Evolutionary conservation across 139 green algal species (phyloP), one percentile per base, ranked within the genome.

Genomic region (Chlamydomonas sp.): DNA sequence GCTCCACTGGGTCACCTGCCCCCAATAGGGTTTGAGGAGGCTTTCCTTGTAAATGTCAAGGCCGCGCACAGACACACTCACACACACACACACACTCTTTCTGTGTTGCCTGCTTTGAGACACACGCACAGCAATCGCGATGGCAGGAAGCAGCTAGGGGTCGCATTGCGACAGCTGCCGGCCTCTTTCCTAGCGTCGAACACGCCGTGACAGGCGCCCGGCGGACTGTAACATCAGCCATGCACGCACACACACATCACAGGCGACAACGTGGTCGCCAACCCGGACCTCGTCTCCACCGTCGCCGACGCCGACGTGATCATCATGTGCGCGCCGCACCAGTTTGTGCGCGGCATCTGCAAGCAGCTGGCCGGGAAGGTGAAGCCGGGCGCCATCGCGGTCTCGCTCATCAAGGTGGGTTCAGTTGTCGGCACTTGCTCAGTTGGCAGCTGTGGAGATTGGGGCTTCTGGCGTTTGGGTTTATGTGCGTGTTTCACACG

Each of bases 371-470:
- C 73, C 20, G 76, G 76, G 48, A 72, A 72, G 36, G 24, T 69
- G 5, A 69, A 69, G 62, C 22, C 6, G 5, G 76, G 78, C 35
- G 87, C 87, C 3, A 75, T 87, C 8, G 87, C 81, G 13, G 79
- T 92, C 65, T 83, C 69, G 16, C 81, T 94, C 48, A 90, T 73
- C 61, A 94, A 94, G 84, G n/a, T n/a, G n/a, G n/a, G n/a, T n/a
- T n/a, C n/a, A n/a, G n/a, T n/a, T n/a, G n/a, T n/a, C n/a, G n/a
- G n/a, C n/a, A n/a, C n/a, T n/a, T n/a, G n/a, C n/a, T n/a, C n/a
- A n/a, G n/a, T n/a, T n/a, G n/a, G n/a, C n/a, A n/a, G n/a, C n/a
- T n/a, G n/a, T n/a, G n/a, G n/a, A n/a, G n/a, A n/a, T n/a, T n/a
- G n/a, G n/a, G n/a, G n/a, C n/a, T n/a, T n/a, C n/a, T n/a, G n/a